A percentile compares a stretch with the other conserved stretches of the same genome.
phyloP scores from a whole-genome alignment of 1,284 basidiomycete genomes.

The Rhizoctonia solani region DNA sequence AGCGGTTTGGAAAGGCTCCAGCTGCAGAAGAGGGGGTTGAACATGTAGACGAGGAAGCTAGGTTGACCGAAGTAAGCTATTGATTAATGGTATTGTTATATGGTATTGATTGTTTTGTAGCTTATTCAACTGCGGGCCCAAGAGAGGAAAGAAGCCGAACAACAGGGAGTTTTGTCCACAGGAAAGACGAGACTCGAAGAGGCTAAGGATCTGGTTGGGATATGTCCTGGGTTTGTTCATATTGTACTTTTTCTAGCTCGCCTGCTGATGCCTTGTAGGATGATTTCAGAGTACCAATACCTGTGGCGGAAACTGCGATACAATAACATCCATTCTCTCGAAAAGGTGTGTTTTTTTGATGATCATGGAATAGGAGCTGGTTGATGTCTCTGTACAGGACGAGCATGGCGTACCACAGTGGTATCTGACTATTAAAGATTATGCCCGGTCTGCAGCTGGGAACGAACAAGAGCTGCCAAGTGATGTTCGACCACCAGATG shows the following conservation, averaged over 20 bases:
- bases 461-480: constrained; percentile 28
- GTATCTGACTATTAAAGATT: constrained; percentile 31
- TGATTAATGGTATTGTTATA: not conserved
- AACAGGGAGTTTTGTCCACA: constrained; percentile 5
- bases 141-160: constrained; percentile 24
- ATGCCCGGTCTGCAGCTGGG: constrained; percentile 24
- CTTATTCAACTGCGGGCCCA: constrained; percentile 18
- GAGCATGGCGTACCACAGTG: constrained; percentile 19
- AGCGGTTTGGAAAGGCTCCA: constrained; percentile 20
- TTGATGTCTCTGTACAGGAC: constrained; percentile 3
- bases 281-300: constrained; percentile 34
- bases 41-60: constrained; percentile 23
- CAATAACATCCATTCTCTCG: constrained; percentile 22
- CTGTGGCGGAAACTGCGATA: constrained; percentile 29
- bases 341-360: constrained; percentile 18
- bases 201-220: constrained; percentile 27
- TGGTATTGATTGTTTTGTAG: not conserved
- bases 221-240: constrained; percentile 21
- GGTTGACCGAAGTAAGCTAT: constrained; percentile 1
- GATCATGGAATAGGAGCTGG: constrained; percentile 3
- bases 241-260: not conserved
- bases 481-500: constrained; percentile 24
- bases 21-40: not conserved
- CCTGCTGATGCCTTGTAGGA: too few species aligned
- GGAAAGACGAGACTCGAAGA: constrained; percentile 26